Evolutionary conservation across 805 yeast genomes (phyloP), one percentile per base, ranked within the genome.

Genomic region (Allodekkera sacchari): DNA sequence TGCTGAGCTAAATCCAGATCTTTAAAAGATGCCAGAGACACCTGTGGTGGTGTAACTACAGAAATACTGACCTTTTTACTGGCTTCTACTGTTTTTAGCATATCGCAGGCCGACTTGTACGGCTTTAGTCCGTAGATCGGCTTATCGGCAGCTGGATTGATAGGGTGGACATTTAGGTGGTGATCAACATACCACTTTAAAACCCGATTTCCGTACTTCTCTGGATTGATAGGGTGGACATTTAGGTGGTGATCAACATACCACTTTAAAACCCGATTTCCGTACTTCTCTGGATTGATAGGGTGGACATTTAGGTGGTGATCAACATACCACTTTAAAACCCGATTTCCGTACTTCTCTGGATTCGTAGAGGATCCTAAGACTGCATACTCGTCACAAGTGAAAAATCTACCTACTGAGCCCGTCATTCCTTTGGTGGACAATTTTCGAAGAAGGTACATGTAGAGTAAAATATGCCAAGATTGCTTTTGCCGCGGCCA

Each of bases 31-130:
- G 63, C 50, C 12, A 66, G 57, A 2, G 85, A 71, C 4, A 77
- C 67, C 1, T 50, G 47, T 1, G 94, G 92, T 3, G 94, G 88
- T 0, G 94, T 83, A 32, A 83, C 73, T 25, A 84, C 77, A 19
- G 84, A 75, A 6, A 80, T 53, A 37, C 22, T n/a, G 14, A 22
- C 17, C 6, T 28, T 19, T 9, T 27, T 22, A 2, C 24, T 25
- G 24, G 22, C 36, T n/a, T 16, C 28, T 17, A 4, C 52, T 6
- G 41, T 23, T 6, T 31, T 37, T 10, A 30, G 16, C 13, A 22
- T 27, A 7, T 22, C 26, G 17, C 9, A 15, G 12, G 23, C 7
- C 6, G 32, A 30, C n/a, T 22, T 16, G 7, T n/a, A 13, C n/a
- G 21, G 22, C 5, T 27, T 13, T 18, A 24, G 15, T 8, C 21